A percentile compares a stretch with the other conserved stretches of the same genome.
Evolutionary conservation across 805 yeast genomes (phyloP).

Genomic region (Starmerella sp.): DNA sequence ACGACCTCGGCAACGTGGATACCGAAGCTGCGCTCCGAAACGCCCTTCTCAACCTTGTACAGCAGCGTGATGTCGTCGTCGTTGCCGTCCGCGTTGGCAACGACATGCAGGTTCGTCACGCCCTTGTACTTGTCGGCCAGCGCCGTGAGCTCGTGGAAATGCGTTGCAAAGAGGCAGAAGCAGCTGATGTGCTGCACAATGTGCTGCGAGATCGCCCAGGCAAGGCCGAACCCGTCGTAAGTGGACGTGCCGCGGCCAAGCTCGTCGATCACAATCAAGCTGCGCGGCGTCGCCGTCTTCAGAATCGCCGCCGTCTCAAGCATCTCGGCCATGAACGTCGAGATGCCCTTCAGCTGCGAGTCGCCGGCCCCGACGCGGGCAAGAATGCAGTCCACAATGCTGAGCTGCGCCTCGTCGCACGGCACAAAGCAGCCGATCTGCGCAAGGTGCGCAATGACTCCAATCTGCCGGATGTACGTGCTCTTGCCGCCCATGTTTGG

Average conservation of each 20-base stretch:
- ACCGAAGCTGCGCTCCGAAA: constrained; percentile 92
- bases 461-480: constrained; percentile 66
- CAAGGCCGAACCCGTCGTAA: constrained; percentile 94
- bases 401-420: constrained; percentile 60
- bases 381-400: constrained; percentile 79
- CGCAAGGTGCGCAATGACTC: constrained; percentile 56
- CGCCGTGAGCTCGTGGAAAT: constrained; percentile 89
- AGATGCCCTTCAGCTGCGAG: constrained; percentile 90
- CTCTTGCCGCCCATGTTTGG: constrained; percentile 88
- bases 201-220: constrained; percentile 90
- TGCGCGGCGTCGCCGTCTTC: constrained; percentile 63
- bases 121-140: constrained; percentile 47
- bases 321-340: constrained; percentile 96
- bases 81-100: constrained; percentile 40
- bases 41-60: constrained; percentile 93
- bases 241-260: constrained; percentile 91
- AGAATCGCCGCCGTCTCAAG: constrained; percentile 82
- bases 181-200: constrained; percentile 60
- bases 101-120: constrained; percentile 80
- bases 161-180: constrained; percentile 88
- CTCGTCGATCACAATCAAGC: constrained; percentile 84
- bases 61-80: constrained; percentile 58
- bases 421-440: constrained; percentile 78
- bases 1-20: constrained; percentile 96
- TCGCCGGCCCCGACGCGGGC: constrained; percentile 99